Percentiles rank a stretch among this genome's conserved stretches.
These are phyloP conservation scores for Flaveria bidentis DNA, from an alignment of 129 eudicot genomes.

Conservation along the genomic window DNA sequence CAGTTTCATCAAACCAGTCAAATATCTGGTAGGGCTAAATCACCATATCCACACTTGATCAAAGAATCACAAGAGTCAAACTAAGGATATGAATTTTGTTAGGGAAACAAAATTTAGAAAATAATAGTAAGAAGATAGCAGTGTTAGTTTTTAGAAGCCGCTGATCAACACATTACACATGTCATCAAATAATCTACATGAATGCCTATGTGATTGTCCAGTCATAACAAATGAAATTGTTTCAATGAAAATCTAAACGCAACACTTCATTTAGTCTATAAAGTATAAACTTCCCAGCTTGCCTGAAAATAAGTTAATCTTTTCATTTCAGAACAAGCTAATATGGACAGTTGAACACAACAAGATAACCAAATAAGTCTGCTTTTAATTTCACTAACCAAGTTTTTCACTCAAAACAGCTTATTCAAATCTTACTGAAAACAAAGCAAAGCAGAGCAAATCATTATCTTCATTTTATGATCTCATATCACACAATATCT, in stretches of 20 bases:
- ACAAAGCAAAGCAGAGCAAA: background rate
- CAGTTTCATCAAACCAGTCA: constrained; percentile 13
- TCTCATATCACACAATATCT: background rate
- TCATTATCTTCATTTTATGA: background rate
- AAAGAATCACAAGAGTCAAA: background rate
- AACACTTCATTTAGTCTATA: background rate
- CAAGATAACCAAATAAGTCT: background rate
- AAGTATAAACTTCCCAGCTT: background rate
- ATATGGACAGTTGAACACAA: background rate
- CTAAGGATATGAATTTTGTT: background rate
- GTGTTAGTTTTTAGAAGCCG: background rate
- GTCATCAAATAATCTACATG: background rate
- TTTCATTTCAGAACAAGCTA: constrained; percentile 1
- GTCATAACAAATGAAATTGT: background rate
- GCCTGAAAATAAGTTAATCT: too few relatives aligned
- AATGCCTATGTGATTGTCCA: background rate
- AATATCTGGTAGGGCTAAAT: constrained; percentile 6
- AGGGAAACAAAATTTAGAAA: background rate
- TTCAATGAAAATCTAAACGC: background rate
- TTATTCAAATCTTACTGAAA: background rate
- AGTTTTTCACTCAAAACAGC: background rate
- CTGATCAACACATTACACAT: background rate
- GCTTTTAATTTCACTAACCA: background rate
- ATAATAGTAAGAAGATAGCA: background rate
- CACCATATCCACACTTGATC: background rate